Conservation (phyloP, 257 asterid species). For the Buddleja alternifolia region DNA sequence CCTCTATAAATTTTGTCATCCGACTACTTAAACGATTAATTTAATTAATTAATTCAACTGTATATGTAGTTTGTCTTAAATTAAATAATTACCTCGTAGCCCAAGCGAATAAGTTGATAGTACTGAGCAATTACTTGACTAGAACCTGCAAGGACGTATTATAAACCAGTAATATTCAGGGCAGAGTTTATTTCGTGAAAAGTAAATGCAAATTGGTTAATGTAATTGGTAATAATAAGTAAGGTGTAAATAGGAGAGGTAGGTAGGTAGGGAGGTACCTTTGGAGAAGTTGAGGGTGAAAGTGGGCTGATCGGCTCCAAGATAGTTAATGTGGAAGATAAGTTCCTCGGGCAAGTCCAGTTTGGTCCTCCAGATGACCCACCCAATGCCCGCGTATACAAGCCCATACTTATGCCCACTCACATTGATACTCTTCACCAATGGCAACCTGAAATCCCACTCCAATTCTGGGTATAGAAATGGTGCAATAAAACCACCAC, state of each 20-base stretch:
- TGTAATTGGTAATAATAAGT: too few species aligned
- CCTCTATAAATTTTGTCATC: too few species aligned
- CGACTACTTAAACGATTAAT: too few species aligned
- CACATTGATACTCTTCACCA: slow-evolving; percentile 89
- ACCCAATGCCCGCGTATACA: slow-evolving; percentile 89
- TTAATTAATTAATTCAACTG: too few species aligned
- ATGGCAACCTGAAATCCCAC: slow-evolving; percentile 88
- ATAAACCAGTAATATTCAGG: too few species aligned
- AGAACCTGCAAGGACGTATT: slow-evolving; percentile 64
- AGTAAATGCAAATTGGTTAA: too few species aligned
- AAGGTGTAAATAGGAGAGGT: too few species aligned
- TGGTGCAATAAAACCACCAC: slow-evolving; percentile 95
- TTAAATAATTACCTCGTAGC: slow-evolving; percentile 56
- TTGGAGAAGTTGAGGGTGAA: slow-evolving; percentile 93
- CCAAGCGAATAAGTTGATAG: slow-evolving; percentile 86
- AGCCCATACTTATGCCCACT: slow-evolving; percentile 93
- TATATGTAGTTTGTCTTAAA: too few species aligned
- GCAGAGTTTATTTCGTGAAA: too few species aligned
- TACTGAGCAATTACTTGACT: slow-evolving; percentile 91
- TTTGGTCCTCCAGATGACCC: slow-evolving; percentile 93
- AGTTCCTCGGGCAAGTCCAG: slow-evolving; percentile 84
- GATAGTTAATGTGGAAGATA: slow-evolving; percentile 85
- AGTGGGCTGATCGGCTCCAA: slow-evolving; percentile 94
- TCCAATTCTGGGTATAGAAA: slow-evolving; percentile 80
- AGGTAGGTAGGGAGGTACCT: slow-evolving; percentile 41